Conservation (phyloP, 73 alveolate species). For the Tetrahymena thermophila region DNA sequence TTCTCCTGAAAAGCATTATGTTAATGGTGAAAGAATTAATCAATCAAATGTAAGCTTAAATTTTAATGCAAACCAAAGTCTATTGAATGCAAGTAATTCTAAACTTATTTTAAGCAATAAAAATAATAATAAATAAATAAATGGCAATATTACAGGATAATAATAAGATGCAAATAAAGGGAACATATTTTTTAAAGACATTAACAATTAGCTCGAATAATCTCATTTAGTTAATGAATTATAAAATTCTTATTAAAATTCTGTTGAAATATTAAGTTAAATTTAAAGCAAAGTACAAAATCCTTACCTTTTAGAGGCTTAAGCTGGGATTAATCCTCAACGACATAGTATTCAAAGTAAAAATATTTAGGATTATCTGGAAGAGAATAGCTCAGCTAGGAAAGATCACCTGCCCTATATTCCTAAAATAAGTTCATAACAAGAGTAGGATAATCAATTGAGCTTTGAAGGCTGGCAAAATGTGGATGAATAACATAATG, state of each 20-base stretch:
- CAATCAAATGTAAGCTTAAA: background rate
- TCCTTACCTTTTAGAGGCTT: background rate
- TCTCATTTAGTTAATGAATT: background rate
- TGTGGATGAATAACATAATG: background rate
- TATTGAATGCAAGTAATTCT: background rate
- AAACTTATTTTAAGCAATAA: background rate
- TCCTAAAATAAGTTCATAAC: background rate
- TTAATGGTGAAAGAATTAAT: background rate
- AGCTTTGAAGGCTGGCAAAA: background rate
- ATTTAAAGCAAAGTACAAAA: background rate
- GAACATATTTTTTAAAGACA: background rate
- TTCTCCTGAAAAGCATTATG: background rate
- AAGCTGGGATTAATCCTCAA: background rate
- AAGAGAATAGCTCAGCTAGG: background rate
- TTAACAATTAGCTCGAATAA: background rate
- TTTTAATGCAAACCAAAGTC: background rate
- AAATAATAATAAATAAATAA: background rate
- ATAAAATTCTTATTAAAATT: background rate
- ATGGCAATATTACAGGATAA: background rate
- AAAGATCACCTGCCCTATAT: background rate
- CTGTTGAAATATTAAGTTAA: background rate
- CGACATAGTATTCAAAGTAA: background rate
- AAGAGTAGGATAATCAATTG: background rate
- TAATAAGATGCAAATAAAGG: background rate
- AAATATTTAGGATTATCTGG: background rate